Conservation (phyloP, 768 basidiomycete species). For the Amanita polypyramis region DNA sequence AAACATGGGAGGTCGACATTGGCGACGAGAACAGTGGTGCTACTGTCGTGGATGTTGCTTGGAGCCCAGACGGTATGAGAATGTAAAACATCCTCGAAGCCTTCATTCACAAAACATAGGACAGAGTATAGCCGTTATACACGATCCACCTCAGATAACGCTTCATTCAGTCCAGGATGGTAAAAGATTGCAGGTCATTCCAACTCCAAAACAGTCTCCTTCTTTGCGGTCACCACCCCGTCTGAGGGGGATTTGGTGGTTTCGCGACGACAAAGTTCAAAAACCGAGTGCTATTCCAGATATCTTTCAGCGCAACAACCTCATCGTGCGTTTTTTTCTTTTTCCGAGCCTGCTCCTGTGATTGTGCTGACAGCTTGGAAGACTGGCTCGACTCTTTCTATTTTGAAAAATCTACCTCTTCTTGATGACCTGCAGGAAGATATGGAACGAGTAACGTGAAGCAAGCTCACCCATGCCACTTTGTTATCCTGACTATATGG, state of each 20-base stretch:
- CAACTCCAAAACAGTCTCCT: constrained; percentile 19
- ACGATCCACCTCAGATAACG: constrained; percentile 56
- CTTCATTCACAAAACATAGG: constrained; percentile 25
- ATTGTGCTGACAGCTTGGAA: constrained; percentile 21
- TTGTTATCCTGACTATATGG: constrained; percentile 11
- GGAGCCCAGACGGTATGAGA: constrained; percentile 72
- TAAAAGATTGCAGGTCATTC: constrained; percentile 36
- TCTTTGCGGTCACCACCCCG: constrained; percentile 12
- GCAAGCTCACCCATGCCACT: constrained; percentile 10
- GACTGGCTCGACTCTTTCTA: constrained; percentile 72
- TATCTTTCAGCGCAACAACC: constrained; percentile 57
- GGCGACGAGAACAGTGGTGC: constrained; percentile 35
- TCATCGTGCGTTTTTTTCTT: constrained; percentile 38
- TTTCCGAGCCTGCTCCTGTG: not conserved
- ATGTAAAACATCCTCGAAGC: not conserved
- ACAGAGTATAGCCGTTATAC: constrained; percentile 62
- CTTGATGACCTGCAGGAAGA: constrained; percentile 64
- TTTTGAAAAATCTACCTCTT: constrained; percentile 58
- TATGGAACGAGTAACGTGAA: constrained; percentile 56
- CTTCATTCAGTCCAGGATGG: constrained; percentile 79
- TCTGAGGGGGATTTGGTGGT: constrained; percentile 66
- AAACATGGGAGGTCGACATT: constrained; percentile 74
- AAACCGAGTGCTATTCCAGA: constrained; percentile 48
- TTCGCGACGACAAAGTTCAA: constrained; percentile 34
- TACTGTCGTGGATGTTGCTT: constrained; percentile 51